Evolutionary conservation across 1,284 basidiomycete genomes (phyloP), one percentile per base, ranked within the genome.

Genomic region (Cystobasidium slooffiae): DNA sequence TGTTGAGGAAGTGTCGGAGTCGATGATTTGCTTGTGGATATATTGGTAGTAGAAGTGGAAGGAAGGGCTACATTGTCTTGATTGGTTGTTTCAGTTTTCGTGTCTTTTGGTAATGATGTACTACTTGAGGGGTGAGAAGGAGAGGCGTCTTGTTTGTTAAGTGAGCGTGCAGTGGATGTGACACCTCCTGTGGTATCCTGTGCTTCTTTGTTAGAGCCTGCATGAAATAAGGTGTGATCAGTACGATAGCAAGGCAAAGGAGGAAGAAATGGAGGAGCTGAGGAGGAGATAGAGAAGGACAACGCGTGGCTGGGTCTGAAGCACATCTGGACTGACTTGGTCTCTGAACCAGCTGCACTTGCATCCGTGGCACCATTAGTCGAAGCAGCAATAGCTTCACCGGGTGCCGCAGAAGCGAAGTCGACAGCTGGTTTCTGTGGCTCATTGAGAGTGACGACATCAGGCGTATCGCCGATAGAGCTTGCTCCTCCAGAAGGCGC

Each of bases 281-380:
- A 68, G 24, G 41, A 68, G 5, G 53, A n/a, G 41, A 18, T 20
- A 49, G 12, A 16, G 58, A 31, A 43, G 55, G 37, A 46, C 22
- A 61, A 52, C 44, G 22, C 56, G 43, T 31, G 31, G 31, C 31
- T 31, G 31, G 31, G 31, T 31, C 31, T 31, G 5, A 31, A 31
- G 31, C 31, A 31, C 31, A 31, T 31, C 31, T 31, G 55, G 46
- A 69, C 68, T 69, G 68, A 69, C 68, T 69, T 69, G 55, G 39
- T 41, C 55, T 59, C 56, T 59, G 53, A n/a, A 53, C 44, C 68
- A 31, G 41, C 37, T n/a, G 43, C 24, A 37, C 37, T 44, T 18
- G 62, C 49, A 49, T 12, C 47, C 14, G 49, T 37, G 9, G 20
- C 41, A 37, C 22, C 37, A 10, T 22, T 56, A 37, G 53, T 56